Evolutionary conservation across 1,284 basidiomycete species (phyloP).

Genomic region (Tranzscheliella williamsii): DNA sequence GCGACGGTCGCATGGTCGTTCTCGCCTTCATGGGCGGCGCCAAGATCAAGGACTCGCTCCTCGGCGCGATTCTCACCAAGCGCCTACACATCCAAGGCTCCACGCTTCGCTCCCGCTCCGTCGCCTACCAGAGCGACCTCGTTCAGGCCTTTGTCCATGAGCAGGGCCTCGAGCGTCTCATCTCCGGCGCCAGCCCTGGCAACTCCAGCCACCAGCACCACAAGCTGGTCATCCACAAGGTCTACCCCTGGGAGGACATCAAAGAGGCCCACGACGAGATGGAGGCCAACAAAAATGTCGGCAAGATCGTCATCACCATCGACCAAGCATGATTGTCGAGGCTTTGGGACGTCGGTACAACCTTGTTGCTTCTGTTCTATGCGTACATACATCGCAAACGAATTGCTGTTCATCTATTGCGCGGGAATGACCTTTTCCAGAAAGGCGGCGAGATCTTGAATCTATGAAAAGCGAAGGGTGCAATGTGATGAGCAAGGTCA

Average conservation of each 20-base stretch:
- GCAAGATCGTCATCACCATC: conserved; percentile 62
- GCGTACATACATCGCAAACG: too few relatives aligned
- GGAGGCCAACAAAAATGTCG: conserved; percentile 76
- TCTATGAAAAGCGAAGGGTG: conserved; percentile 10
- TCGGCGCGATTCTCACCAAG: conserved; percentile 77
- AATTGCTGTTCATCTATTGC: too few relatives aligned
- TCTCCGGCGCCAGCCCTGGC: conserved; percentile 6
- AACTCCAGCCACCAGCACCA: conserved; percentile 8
- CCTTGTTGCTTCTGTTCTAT: too few relatives aligned
- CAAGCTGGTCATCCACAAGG: conserved; percentile 62
- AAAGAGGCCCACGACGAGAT: conserved; percentile 83
- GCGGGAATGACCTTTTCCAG: conserved; percentile 45
- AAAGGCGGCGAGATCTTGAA: conserved; percentile 44
- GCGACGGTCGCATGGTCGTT: conserved; percentile 78
- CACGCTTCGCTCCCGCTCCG: conserved; percentile 78
- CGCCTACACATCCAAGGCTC: conserved; percentile 86
- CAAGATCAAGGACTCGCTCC: conserved; percentile 69
- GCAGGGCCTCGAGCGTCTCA: conserved; percentile 32
- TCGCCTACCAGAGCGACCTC: conserved; percentile 78
- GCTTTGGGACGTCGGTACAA: too few relatives aligned
- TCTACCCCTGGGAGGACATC: conserved; percentile 81
- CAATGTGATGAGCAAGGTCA: not conserved
- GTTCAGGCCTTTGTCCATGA: conserved; percentile 68
- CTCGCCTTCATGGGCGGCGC: conserved; percentile 74
- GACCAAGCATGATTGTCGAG: conserved; percentile 16